These are phyloP conservation scores for Cupressus sempervirens DNA, from an alignment of 75 land plant genomes.

Conservation along the genomic window DNA sequence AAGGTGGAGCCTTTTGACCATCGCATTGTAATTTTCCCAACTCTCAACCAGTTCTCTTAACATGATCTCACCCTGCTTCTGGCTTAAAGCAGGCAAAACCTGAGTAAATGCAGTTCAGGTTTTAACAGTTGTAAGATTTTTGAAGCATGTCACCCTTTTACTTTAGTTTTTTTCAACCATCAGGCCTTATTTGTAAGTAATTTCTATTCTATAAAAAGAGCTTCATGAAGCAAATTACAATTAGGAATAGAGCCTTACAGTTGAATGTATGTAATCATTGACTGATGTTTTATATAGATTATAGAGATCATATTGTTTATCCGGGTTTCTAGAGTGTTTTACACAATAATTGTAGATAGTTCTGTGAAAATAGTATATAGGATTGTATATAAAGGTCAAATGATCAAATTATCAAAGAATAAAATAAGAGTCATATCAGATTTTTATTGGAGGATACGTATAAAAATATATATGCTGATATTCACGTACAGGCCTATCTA, in stretches of 20 bases:
- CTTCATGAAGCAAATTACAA: not conserved
- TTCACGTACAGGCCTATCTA: not conserved
- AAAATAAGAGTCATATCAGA: not conserved
- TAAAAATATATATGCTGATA: not conserved
- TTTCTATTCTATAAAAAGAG: no score
- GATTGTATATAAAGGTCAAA: not conserved
- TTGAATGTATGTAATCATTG: slow-evolving; percentile 53
- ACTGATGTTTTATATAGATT: slow-evolving; percentile 64
- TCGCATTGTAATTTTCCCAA: slow-evolving; percentile 84
- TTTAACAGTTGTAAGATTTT: not conserved
- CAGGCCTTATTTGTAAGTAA: no score
- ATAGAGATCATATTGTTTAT: slow-evolving; percentile 74
- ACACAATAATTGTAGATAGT: slow-evolving; percentile 84
- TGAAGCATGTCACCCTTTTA: not conserved
- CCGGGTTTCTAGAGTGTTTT: slow-evolving; percentile 73
- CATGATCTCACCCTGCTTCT: slow-evolving; percentile 82
- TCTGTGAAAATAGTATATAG: slow-evolving; percentile 19
- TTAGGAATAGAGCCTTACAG: not conserved
- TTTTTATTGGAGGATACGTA: not conserved
- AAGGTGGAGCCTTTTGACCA: slow-evolving; percentile 80
- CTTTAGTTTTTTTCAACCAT: no score
- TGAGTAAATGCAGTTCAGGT: slow-evolving; percentile 11
- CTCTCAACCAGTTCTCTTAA: slow-evolving; percentile 78
- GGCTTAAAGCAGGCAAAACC: slow-evolving; percentile 81
- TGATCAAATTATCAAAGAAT: not conserved